These are phyloP conservation scores for Pholiota adiposa DNA, from an alignment of 1,284 basidiomycete species.

Conservation along the genomic window DNA sequence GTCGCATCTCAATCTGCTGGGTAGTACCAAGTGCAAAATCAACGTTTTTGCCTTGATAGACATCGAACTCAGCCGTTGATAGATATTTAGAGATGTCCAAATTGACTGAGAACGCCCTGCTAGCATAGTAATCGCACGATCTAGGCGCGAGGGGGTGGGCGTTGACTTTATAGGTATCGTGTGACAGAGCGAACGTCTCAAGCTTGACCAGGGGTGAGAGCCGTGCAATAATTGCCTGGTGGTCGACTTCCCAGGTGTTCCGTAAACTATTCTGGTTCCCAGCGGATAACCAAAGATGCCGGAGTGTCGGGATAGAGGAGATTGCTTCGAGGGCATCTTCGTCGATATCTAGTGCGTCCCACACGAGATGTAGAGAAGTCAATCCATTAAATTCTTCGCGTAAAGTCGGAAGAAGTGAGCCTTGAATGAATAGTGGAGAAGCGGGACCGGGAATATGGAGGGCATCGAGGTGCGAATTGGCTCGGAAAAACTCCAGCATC, in stretches of 20 bases:
- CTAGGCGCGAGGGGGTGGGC: conserved; percentile 28
- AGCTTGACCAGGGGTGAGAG: conserved; percentile 27
- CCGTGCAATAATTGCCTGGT: conserved; percentile 17
- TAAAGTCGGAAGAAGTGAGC: conserved; percentile 24
- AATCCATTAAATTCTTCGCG: conserved; percentile 20
- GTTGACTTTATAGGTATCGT: conserved; percentile 32
- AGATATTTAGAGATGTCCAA: conserved; percentile 26
- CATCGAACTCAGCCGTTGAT: conserved; percentile 1
- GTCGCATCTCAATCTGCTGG: conserved; percentile 20
- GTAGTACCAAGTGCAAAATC: conserved; percentile 17
- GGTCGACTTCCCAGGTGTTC: conserved; percentile 33
- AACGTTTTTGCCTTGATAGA: background rate
- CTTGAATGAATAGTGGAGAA: conserved; percentile 19
- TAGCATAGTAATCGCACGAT: conserved; percentile 30
- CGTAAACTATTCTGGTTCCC: conserved; percentile 29
- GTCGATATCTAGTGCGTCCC: conserved; percentile 20
- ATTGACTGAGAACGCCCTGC: conserved; percentile 26
- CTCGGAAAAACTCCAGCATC: conserved; percentile 25
- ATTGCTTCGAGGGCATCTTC: conserved; percentile 24
- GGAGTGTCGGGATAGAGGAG: conserved; percentile 23
- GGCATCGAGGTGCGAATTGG: conserved; percentile 30
- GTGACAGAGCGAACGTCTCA: conserved; percentile 30
- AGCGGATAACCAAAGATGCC: conserved; percentile 33
- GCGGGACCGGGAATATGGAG: conserved; percentile 25
- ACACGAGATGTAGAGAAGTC: conserved; percentile 30